Evolutionary conservation across 177 flowering plant genomes (phyloP), one percentile per base, ranked within the genome.

Genomic region (Tripterygium wilfordii): DNA sequence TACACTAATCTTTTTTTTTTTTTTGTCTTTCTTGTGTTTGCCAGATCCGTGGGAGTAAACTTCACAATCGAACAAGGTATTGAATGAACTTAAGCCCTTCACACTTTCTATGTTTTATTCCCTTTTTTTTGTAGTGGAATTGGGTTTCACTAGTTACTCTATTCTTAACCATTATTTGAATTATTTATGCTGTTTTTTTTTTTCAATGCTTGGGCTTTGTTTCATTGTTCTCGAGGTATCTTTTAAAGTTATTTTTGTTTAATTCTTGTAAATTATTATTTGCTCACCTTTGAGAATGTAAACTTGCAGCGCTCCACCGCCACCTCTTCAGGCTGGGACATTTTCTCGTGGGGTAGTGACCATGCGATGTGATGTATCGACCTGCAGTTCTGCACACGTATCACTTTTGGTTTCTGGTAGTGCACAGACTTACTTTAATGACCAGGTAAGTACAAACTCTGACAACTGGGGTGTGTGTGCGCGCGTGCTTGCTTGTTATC

Each of bases 271-370:
- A n/a, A 5, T 3, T 41, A 22, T 2, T 32, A 7, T 26, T 9
- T 49, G 19, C 28, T n/a, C 27, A 36, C 25, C 19, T 13, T 2
- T 37, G 40, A 20, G 2, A 14, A 38, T 44, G 9, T 36, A 21
- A n/a, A 38, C 63, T 40, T 61, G 35, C 85, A 89, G 99, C 72
- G 97, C 96, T 36, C 82, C 88, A 38, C 96, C 96, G 21, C 99
- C 99, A 5, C 97, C 96, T 33, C 96, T 89, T 54, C 96, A 90
- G 69, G 92, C 96, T 19, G 99, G 78, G 51, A 57, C 95, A 35
- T 77, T 92, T 71, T 82, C 96, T 42, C 96, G 96, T 33, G 97
- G 95, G 45, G 99, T 94, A 37, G 95, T 94, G 58, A 94, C 99
- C 45, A 94, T 94, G 99, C 66, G 91, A 44, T 94, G 99, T 65